Evolutionary conservation across 2,329 filamentous ascomycete species (phyloP), one percentile per base, ranked within the genome.

Genomic region (Stagonosporopsis vannaccii): DNA sequence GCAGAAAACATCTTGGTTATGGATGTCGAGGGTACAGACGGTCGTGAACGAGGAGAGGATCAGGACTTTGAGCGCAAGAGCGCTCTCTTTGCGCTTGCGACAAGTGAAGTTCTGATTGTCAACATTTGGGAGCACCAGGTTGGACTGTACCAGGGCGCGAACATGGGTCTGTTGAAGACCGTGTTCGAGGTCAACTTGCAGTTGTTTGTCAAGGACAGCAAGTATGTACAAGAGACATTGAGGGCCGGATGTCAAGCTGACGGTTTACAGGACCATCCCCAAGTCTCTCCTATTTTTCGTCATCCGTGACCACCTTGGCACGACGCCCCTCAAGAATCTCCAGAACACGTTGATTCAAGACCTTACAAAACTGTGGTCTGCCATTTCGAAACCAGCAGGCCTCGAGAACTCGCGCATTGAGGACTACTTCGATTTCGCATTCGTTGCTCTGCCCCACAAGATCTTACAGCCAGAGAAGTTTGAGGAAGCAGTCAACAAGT

Each of bases 81-180:
- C 77, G 95, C 95, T 22, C 85, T 99, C 19, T 99, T 99, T 79
- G 95, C 95, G 47, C 85, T 99, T 70, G 95, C 95, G 45, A 99
- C 95, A 17, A 98, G 94, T 75, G 95, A 99, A 80, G 94, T 99
- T 48, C 84, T 99, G 67, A 96, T 99, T 73, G 90, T 99, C 77
- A 99, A 99, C 75, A 96, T 99, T 65, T 99, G 95, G 95, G 95
- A 99, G 79, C 94, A 97, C 77, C 95, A 99, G 78, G 95, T 99
- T 60, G 95, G 95, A 43, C 78, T 99, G 76, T 99, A 99, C 75
- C 94, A 99, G 79, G 95, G 95, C 54, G 95, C 95, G 68, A 99
- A 99, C 77, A 99, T 99, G 95, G 95, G 95, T 8, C 79, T 99
- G 69, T 82, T 99, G 70, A 99, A 99, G 84, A 99, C 96, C 0